Evolutionary conservation across 148 eudicot genomes (phyloP).

Genomic region (Persicaria tinctoria): DNA sequence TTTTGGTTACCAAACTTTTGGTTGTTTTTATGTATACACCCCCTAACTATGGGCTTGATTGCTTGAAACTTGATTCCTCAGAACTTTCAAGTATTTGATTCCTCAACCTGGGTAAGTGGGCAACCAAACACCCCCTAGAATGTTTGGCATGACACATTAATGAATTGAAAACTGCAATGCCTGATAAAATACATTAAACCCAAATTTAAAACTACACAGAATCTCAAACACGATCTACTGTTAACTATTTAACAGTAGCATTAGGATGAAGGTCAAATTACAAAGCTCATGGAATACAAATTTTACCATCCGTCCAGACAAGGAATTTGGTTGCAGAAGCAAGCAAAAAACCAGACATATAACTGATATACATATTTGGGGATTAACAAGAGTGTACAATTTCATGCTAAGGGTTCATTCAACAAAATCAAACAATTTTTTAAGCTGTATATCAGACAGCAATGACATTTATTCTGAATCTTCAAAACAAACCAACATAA

Average conservation of each 20-base stretch:
- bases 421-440: background rate
- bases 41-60: no score
- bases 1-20: no score
- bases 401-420: background rate
- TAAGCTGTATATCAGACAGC: background rate
- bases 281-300: background rate
- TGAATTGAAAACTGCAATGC: no score
- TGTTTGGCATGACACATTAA: no score
- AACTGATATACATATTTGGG: background rate
- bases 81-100: no score
- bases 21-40: no score
- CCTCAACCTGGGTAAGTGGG: no score
- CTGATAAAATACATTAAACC: no score
- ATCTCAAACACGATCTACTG: background rate
- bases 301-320: background rate
- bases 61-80: no score
- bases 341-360: background rate
- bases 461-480: conserved; percentile 2
- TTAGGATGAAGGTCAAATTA: background rate
- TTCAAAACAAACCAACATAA: conserved; percentile 2
- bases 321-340: background rate
- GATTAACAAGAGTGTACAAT: background rate
- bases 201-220: background rate
- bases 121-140: background rate
- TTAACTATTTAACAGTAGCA: no score